Percentiles rank a stretch among this genome's conserved stretches.
Conservation (phyloP, 768 basidiomycete genomes). For the Leucogyrophana mollusca region DNA sequence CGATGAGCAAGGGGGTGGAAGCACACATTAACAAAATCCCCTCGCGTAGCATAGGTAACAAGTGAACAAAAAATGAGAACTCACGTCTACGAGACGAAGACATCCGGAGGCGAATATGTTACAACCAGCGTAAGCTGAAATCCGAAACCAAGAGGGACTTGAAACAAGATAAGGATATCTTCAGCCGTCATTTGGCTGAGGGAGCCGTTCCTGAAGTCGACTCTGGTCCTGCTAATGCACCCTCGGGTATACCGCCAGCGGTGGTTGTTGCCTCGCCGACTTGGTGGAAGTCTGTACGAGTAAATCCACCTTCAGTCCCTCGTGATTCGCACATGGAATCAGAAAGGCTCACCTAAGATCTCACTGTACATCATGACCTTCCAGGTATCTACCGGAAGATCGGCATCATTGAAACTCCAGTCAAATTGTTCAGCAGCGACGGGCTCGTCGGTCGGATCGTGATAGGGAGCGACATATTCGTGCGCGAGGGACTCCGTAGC, state of each 20-base stretch:
- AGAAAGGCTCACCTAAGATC: slow-evolving; percentile 71
- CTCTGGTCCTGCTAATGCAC: slow-evolving; percentile 69
- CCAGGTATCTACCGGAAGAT: slow-evolving; percentile 98
- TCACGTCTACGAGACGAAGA: slow-evolving; percentile 1
- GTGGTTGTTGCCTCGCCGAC: slow-evolving; percentile 53
- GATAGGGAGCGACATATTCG: slow-evolving; percentile 95
- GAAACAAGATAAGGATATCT: background rate
- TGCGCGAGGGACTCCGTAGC: slow-evolving; percentile 88
- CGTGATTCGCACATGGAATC: background rate
- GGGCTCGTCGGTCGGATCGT: slow-evolving; percentile 98
- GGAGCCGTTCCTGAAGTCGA: slow-evolving; percentile 15
- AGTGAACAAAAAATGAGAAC: slow-evolving; percentile 1
- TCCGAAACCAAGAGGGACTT: background rate
- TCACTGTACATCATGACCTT: slow-evolving; percentile 99
- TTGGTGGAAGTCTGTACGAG: slow-evolving; percentile 87
- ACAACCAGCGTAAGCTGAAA: background rate
- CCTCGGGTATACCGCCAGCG: slow-evolving; percentile 45
- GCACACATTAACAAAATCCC: background rate
- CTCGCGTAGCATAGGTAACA: slow-evolving; percentile 2
- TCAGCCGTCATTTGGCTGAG: slow-evolving; percentile 6
- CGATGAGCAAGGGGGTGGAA: background rate
- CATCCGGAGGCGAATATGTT: background rate
- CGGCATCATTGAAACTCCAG: slow-evolving; percentile 99
- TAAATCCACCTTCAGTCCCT: slow-evolving; percentile 1
- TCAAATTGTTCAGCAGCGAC: slow-evolving; percentile 93